Percentiles rank a stretch among this genome's conserved stretches.
phyloP scores from a whole-genome alignment of 257 asterid species.

The Verbascum thapsus region DNA sequence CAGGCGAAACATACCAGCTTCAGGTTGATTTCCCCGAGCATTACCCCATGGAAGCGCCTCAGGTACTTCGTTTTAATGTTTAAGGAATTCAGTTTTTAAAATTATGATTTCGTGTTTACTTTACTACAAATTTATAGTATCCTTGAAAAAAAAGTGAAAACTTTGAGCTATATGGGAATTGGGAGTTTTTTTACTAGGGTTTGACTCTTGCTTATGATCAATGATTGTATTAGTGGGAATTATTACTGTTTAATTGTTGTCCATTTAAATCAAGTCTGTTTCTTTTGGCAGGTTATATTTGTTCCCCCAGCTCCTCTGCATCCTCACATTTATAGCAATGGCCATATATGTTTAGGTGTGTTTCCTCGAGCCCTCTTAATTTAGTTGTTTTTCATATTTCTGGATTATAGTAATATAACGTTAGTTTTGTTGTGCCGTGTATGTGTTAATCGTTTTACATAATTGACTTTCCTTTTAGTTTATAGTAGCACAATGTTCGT shows the following conservation, averaged over 20 bases:
- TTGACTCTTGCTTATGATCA: conserved; percentile 20
- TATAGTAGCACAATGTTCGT: background rate
- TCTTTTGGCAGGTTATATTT: conserved; percentile 62
- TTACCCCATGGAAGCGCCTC: conserved; percentile 78
- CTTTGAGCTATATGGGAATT: background rate
- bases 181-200: conserved; percentile 27
- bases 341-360: conserved; percentile 93
- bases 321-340: conserved; percentile 93
- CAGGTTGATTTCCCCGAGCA: conserved; percentile 79
- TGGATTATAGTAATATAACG: background rate
- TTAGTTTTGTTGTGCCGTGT: conserved; percentile 10
- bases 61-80: conserved; percentile 36
- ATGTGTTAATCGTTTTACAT: background rate
- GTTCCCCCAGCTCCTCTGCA: conserved; percentile 86
- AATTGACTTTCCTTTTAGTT: conserved; percentile 12
- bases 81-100: background rate
- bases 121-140: background rate
- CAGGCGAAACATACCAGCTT: conserved; percentile 62
- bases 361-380: background rate
- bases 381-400: background rate
- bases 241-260: background rate
- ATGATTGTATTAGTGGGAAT: background rate
- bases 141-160: background rate
- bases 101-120: background rate
- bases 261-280: background rate